A percentile compares a stretch with the other conserved stretches of the same genome.
Conservation (phyloP, 257 asterid species). For the Solanum dulcamara region DNA sequence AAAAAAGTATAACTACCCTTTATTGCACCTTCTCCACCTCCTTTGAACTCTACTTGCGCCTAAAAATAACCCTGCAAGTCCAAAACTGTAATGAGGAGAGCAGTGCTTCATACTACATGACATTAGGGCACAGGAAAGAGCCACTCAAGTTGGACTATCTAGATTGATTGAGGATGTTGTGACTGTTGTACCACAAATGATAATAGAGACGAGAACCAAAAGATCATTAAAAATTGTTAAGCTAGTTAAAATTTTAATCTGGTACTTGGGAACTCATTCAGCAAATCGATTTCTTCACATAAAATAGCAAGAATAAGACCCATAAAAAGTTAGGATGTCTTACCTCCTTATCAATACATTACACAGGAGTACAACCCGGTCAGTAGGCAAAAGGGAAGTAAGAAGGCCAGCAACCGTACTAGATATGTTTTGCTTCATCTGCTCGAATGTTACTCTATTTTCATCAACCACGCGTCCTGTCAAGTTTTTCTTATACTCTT, state of each 20-base stretch:
- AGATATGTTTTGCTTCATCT: constrained; percentile 70
- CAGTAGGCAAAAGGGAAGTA: constrained; percentile 66
- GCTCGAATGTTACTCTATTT: constrained; percentile 62
- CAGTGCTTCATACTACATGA: neutral
- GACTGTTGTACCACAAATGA: neutral
- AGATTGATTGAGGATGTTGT: neutral
- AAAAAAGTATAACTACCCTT: neutral
- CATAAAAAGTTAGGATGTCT: neutral
- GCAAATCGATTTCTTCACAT: neutral
- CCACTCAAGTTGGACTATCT: neutral
- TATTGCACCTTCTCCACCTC: neutral
- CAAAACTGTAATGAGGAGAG: neutral
- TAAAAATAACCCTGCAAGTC: neutral
- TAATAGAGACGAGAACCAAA: neutral
- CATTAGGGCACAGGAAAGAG: neutral
- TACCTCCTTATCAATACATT: constrained; percentile 85
- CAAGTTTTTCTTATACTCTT: constrained; percentile 71
- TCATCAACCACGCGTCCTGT: constrained; percentile 91
- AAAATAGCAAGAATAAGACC: neutral
- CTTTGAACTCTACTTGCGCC: neutral
- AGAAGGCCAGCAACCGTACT: constrained; percentile 63
- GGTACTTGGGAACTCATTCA: neutral
- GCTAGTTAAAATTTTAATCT: neutral
- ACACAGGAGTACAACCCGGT: constrained; percentile 76
- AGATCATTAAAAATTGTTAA: neutral